Evolutionary conservation across 176 grass and related monocot genomes (phyloP).

Genomic region (Microstegium vimineum): DNA sequence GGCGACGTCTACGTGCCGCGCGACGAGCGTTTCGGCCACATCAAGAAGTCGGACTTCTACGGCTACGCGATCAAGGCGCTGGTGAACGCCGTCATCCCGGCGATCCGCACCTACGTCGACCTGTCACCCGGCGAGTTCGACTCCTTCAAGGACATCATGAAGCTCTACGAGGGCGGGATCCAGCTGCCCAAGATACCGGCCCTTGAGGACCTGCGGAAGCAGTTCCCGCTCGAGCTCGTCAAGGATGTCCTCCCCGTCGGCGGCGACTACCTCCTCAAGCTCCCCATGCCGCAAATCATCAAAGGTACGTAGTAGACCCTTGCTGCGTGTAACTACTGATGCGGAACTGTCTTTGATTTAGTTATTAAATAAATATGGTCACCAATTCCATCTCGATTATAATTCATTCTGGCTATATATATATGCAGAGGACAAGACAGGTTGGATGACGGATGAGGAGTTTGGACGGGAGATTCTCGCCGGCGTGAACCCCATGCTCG

Average conservation of each 20-base stretch:
- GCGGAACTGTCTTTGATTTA: no score
- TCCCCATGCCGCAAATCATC: constrained; percentile 53
- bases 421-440: background rate
- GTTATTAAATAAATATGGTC: no score
- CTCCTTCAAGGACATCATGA: constrained; percentile 53
- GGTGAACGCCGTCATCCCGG: background rate
- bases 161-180: constrained; percentile 57
- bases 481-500: background rate
- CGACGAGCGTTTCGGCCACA: background rate
- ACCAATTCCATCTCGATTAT: no score
- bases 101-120: background rate
- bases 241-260: constrained; percentile 56
- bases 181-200: constrained; percentile 35
- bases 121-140: constrained; percentile 36
- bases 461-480: background rate
- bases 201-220: constrained; percentile 41
- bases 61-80: background rate
- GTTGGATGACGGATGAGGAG: background rate
- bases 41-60: background rate
- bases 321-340: no score
- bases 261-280: constrained; percentile 44
- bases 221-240: constrained; percentile 49
- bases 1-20: background rate
- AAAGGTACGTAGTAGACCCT: constrained; percentile 31
- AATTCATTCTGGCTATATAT: no score